A percentile compares a stretch with the other conserved stretches of the same genome.
Conservation (phyloP, 1,284 basidiomycete species). For the Heterobasidion annosum region DNA sequence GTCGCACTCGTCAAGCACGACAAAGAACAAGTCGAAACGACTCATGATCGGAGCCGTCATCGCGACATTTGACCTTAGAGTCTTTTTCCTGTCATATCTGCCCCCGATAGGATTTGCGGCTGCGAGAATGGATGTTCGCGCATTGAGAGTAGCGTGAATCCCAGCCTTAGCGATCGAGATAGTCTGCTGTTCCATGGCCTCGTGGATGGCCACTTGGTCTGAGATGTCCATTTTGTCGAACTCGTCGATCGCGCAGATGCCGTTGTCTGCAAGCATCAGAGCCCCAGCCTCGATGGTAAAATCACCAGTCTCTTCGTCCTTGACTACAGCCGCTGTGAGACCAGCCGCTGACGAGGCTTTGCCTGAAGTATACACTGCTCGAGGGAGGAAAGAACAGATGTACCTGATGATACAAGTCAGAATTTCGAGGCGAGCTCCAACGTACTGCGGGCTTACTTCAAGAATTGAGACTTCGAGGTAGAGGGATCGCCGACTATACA, state of each 20-base stretch:
- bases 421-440: background rate
- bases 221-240: constrained; percentile 99
- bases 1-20: constrained; percentile 98
- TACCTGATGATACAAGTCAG: constrained; percentile 49
- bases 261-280: constrained; percentile 95
- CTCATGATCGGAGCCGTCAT: constrained; percentile 97
- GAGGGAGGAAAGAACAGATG: constrained; percentile 95
- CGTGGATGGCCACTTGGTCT: constrained; percentile 95
- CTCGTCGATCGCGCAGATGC: constrained; percentile 98
- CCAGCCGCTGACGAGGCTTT: constrained; percentile 98
- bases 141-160: constrained; percentile 95
- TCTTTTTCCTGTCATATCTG: constrained; percentile 94
- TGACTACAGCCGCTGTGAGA: constrained; percentile 96
- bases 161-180: constrained; percentile 99
- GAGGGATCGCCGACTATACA: constrained; percentile 95
- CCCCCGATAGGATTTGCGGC: constrained; percentile 97
- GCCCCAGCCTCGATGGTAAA: constrained; percentile 99
- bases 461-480: constrained; percentile 98
- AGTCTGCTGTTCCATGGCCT: constrained; percentile 99
- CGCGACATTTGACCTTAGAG: constrained; percentile 98
- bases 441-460: constrained; percentile 99
- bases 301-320: constrained; percentile 94
- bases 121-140: constrained; percentile 94
- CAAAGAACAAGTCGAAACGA: constrained; percentile 96
- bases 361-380: constrained; percentile 97